phyloP scores from a whole-genome alignment of 371 early-diverging fungal genomes.

The Rhizomucor miehei region DNA sequence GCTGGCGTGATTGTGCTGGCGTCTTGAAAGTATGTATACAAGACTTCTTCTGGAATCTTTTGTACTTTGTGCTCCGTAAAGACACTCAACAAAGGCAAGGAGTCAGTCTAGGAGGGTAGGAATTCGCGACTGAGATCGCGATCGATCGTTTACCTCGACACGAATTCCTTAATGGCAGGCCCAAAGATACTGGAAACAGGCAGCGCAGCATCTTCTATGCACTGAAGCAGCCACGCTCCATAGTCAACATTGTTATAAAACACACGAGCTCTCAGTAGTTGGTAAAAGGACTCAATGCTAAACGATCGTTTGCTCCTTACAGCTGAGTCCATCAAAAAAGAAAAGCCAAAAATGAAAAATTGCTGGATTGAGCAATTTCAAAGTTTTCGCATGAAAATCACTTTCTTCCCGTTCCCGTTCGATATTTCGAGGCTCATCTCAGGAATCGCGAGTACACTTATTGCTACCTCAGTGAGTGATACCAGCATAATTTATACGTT shows the following conservation, averaged over 20 bases:
- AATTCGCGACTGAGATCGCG: neutral
- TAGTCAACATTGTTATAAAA: slow-evolving; percentile 31
- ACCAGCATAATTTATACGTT: no score
- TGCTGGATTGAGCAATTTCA: no score
- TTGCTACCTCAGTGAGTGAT: no score
- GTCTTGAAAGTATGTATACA: slow-evolving; percentile 24
- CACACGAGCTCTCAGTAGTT: slow-evolving; percentile 30
- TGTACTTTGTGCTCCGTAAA: slow-evolving; percentile 26
- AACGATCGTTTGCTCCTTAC: slow-evolving; percentile 10
- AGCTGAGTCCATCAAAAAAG: slow-evolving; percentile 2
- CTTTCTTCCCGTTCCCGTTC: no score
- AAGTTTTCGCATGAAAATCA: no score
- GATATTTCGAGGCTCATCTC: no score
- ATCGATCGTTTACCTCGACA: slow-evolving; percentile 22
- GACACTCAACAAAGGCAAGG: slow-evolving; percentile 7
- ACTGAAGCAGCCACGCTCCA: slow-evolving; percentile 31
- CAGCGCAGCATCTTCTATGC: slow-evolving; percentile 30
- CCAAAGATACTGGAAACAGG: slow-evolving; percentile 34
- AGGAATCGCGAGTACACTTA: no score
- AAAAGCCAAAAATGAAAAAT: no score
- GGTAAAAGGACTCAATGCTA: slow-evolving; percentile 38
- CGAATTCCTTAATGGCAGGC: slow-evolving; percentile 39
- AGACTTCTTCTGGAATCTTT: slow-evolving; percentile 28
- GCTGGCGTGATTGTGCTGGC: slow-evolving; percentile 23
- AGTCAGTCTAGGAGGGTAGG: no score